phyloP scores from a whole-genome alignment of 352 stramenopile genomes.

The Phytopythium vexans region DNA sequence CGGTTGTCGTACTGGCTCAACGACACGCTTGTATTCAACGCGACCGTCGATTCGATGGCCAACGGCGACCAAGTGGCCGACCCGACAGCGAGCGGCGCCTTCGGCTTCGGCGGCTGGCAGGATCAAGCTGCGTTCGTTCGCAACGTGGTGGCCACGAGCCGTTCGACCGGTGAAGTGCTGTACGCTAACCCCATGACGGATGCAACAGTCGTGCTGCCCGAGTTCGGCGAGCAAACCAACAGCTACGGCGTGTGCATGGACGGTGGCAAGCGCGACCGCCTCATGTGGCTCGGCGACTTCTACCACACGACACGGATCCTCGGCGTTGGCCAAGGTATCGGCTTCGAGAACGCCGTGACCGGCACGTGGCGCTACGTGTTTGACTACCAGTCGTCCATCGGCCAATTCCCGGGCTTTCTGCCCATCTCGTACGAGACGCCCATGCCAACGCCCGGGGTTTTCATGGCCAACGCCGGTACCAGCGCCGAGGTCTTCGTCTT shows the following conservation, averaged over 20 bases:
- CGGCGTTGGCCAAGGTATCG: constrained; percentile 19
- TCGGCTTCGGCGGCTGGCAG: constrained; percentile 22
- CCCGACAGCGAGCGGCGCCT: constrained; percentile 6
- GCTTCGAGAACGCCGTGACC: constrained; percentile 11
- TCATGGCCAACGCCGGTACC: constrained; percentile 16
- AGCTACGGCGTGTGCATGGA: constrained; percentile 22
- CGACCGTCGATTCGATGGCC: constrained; percentile 11
- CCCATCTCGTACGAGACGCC: constrained; percentile 21
- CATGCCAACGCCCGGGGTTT: constrained; percentile 18
- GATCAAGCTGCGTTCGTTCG: constrained; percentile 16
- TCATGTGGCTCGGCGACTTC: constrained; percentile 29
- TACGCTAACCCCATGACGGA: constrained; percentile 23
- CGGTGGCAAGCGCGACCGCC: constrained; percentile 21
- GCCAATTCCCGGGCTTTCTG: constrained; percentile 14
- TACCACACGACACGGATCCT: constrained; percentile 29
- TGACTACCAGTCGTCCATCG: constrained; percentile 14
- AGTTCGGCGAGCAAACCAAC: constrained; percentile 24
- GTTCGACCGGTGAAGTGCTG: constrained; percentile 3
- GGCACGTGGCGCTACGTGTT: constrained; percentile 23
- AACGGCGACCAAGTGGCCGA: constrained; percentile 2
- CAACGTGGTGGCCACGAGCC: constrained; percentile 13
- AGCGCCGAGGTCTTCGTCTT: constrained; percentile 11
- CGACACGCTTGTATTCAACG: constrained; percentile 21
- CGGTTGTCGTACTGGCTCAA: constrained; percentile 20
- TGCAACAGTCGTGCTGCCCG: constrained; percentile 12